Conservation (phyloP, 2,329 filamentous ascomycete species). For the Diaporthe helianthi region DNA sequence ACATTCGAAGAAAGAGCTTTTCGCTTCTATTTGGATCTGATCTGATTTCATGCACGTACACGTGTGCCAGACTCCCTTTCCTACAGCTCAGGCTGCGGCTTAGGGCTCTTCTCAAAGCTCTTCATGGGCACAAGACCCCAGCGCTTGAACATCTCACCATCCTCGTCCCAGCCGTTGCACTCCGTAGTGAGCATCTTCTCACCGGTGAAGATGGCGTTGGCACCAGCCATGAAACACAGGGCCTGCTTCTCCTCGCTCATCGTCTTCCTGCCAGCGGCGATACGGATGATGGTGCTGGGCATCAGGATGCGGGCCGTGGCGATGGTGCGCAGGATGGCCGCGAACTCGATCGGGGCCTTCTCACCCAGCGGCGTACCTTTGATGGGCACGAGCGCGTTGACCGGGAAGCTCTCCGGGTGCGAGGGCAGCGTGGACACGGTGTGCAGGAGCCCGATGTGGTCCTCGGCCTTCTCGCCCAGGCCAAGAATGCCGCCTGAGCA, state of each 20-base stretch:
- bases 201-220: conserved; percentile 93
- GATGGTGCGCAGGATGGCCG: conserved; percentile 80
- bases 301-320: conserved; percentile 84
- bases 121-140: conserved; percentile 86
- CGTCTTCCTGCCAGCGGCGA: conserved; percentile 83
- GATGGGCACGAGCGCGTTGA: conserved; percentile 90
- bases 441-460: conserved; percentile 83
- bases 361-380: conserved; percentile 87
- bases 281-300: conserved; percentile 84
- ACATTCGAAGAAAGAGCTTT: neutral
- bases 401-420: conserved; percentile 90
- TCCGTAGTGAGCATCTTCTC: conserved; percentile 96
- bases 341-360: conserved; percentile 74
- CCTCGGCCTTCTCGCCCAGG: conserved; percentile 77
- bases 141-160: conserved; percentile 80
- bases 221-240: conserved; percentile 87
- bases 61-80: neutral
- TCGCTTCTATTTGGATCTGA: conserved; percentile 29
- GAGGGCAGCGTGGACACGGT: conserved; percentile 81
- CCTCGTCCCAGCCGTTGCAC: conserved; percentile 90
- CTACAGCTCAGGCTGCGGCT: conserved; percentile 11
- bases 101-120: conserved; percentile 34
- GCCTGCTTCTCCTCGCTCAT: conserved; percentile 90
- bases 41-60: neutral
- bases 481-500: conserved; percentile 91